Evolutionary conservation across 768 basidiomycete species (phyloP).

Genomic region (Psilocybe cubensis): DNA sequence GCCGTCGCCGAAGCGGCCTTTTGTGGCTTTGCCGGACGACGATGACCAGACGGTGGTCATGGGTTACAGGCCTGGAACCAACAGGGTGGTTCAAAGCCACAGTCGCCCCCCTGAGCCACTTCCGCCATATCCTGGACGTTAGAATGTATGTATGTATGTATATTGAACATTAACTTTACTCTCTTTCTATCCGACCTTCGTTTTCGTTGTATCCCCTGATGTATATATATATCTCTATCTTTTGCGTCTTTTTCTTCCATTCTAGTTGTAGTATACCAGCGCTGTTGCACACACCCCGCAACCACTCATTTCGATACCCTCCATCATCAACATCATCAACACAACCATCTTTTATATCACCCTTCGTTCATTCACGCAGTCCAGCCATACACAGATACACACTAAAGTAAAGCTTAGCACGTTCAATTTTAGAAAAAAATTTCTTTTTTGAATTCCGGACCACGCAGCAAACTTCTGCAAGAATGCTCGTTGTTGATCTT

Average conservation of each 20-base stretch:
- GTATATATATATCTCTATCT: too few relatives aligned
- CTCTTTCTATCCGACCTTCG: not conserved
- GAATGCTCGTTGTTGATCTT: too few relatives aligned
- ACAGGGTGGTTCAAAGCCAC: not conserved
- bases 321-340: too few relatives aligned
- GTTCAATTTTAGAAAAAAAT: too few relatives aligned
- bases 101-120: not conserved
- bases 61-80: not conserved
- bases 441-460: too few relatives aligned
- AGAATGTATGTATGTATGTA: too few relatives aligned
- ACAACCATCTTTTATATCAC: not conserved
- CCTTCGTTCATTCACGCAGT: not conserved
- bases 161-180: not conserved
- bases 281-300: too few relatives aligned
- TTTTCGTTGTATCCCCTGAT: not conserved
- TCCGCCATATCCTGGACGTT: not conserved
- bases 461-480: too few relatives aligned
- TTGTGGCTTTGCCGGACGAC: not conserved
- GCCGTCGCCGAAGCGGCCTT: not conserved
- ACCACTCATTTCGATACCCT: not conserved
- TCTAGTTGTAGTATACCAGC: not conserved
- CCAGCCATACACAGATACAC: not conserved
- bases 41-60: slow-evolving; percentile 1
- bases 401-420: too few relatives aligned
- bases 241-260: not conserved